phyloP scores from a whole-genome alignment of 495 filamentous ascomycete species.

The Apodospora peruviana region DNA sequence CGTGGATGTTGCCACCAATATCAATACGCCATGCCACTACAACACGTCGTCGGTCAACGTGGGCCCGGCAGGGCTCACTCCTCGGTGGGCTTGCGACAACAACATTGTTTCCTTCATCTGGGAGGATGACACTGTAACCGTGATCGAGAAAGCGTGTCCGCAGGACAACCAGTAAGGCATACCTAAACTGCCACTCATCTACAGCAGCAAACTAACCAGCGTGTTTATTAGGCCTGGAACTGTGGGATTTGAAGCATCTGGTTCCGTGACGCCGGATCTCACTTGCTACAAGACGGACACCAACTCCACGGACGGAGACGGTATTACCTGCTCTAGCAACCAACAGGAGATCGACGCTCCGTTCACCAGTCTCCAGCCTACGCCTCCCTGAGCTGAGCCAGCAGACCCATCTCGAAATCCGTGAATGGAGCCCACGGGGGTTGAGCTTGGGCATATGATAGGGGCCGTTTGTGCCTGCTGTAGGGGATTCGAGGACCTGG shows the following conservation, averaged over 20 bases:
- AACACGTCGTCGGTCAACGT: constrained; percentile 22
- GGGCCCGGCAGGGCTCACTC: constrained; percentile 11
- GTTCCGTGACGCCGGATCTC: constrained; percentile 8
- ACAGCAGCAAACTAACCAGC: too few relatives aligned
- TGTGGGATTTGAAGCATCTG: constrained; percentile 16
- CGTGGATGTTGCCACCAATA: constrained; percentile 16
- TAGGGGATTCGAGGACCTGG: too few relatives aligned
- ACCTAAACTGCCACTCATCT: too few relatives aligned
- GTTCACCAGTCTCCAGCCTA: too few relatives aligned
- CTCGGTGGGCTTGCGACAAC: constrained; percentile 24
- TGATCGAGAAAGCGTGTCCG: constrained; percentile 29
- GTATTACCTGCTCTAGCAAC: constrained; percentile 13
- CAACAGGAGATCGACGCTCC: background rate
- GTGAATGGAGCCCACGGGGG: too few relatives aligned
- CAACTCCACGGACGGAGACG: constrained; percentile 9
- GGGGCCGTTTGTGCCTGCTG: too few relatives aligned
- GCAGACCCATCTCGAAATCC: too few relatives aligned
- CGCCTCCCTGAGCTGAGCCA: too few relatives aligned
- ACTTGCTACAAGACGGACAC: constrained; percentile 8
- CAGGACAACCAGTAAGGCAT: constrained; percentile 8
- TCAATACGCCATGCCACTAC: constrained; percentile 21
- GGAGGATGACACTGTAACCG: constrained; percentile 25
- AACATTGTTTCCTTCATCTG: constrained; percentile 44
- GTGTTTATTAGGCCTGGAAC: too few relatives aligned
- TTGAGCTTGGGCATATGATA: too few relatives aligned